These are phyloP conservation scores for Arabidopsis lyrata DNA, from an alignment of 441 rosid species.

Conservation along the genomic window DNA sequence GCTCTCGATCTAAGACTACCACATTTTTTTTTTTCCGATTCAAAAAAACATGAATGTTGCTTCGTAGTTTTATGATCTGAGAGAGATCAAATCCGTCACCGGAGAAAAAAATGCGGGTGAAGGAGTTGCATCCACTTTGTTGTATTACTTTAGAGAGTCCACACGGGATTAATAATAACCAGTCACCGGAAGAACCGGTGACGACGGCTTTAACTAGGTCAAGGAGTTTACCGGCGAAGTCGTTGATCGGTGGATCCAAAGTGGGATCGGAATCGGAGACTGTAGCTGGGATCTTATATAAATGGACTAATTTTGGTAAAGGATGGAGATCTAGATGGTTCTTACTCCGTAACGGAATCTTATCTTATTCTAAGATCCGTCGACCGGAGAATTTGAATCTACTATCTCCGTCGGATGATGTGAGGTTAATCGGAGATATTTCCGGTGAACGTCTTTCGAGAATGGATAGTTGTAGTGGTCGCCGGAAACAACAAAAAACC, in stretches of 20 bases:
- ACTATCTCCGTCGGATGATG: slow-evolving; percentile 59
- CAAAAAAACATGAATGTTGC: slow-evolving; percentile 10
- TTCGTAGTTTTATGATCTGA: slow-evolving; percentile 39
- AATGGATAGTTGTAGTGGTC: slow-evolving; percentile 62
- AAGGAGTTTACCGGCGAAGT: slow-evolving; percentile 65
- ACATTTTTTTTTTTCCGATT: too few relatives aligned
- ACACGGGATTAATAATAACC: slow-evolving; percentile 55
- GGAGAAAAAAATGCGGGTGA: slow-evolving; percentile 73
- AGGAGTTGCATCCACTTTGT: slow-evolving; percentile 92
- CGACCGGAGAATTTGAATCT: slow-evolving; percentile 69
- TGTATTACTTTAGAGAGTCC: slow-evolving; percentile 81
- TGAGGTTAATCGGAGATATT: slow-evolving; percentile 81
- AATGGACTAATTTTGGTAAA: slow-evolving; percentile 98
- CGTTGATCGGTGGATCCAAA: slow-evolving; percentile 53
- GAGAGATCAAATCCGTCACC: slow-evolving; percentile 23
- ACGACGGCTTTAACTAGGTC: slow-evolving; percentile 61
- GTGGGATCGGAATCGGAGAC: slow-evolving; percentile 56
- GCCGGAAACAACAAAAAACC: slow-evolving; percentile 74
- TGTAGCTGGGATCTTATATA: slow-evolving; percentile 86
- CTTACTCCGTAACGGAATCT: slow-evolving; percentile 74
- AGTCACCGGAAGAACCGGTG: slow-evolving; percentile 67
- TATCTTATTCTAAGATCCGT: slow-evolving; percentile 87
- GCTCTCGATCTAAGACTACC: slow-evolving; percentile 7
- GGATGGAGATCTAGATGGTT: slow-evolving; percentile 99
- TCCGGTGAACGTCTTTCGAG: slow-evolving; percentile 65